Conservation (phyloP, 352 stramenopile genomes). For the Pythium phragmiticola region DNA sequence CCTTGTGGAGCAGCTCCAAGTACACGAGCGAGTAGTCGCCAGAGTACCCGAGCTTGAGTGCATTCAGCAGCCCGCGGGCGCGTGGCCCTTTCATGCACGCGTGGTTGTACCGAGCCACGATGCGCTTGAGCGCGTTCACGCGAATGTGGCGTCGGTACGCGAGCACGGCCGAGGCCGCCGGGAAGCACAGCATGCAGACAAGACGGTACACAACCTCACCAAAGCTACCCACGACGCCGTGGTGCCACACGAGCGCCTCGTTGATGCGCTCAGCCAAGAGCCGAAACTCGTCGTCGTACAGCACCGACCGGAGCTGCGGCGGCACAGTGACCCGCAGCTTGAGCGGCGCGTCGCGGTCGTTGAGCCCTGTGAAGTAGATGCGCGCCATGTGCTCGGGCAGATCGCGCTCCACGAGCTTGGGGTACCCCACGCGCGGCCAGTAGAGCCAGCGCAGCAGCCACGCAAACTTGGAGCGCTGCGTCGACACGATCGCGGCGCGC, state of each 20-base stretch:
- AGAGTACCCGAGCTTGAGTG: conserved; percentile 76
- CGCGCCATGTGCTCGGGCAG: conserved; percentile 79
- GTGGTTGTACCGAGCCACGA: conserved; percentile 78
- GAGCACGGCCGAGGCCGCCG: conserved; percentile 62
- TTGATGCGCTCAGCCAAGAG: conserved; percentile 69
- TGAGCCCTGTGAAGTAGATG: conserved; percentile 68
- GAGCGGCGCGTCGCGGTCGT: conserved; percentile 60
- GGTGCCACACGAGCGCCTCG: conserved; percentile 50
- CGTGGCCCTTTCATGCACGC: conserved; percentile 79
- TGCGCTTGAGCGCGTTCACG: conserved; percentile 74
- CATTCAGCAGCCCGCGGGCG: conserved; percentile 65
- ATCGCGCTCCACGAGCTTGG: conserved; percentile 78
- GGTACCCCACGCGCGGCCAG: conserved; percentile 73
- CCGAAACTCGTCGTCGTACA: conserved; percentile 70
- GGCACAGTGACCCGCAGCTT: conserved; percentile 63
- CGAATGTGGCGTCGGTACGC: conserved; percentile 69
- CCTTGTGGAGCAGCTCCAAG: conserved; percentile 73
- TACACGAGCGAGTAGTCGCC: conserved; percentile 82
- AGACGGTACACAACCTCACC: conserved; percentile 61
- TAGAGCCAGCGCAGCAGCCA: conserved; percentile 64
- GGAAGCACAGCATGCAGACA: conserved; percentile 65
- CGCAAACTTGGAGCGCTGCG: conserved; percentile 53
- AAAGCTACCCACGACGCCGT: conserved; percentile 46
- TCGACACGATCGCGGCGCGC: conserved; percentile 54
- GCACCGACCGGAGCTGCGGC: conserved; percentile 49